phyloP scores from a whole-genome alignment of 1,284 basidiomycete species.

The Leccinum brunneo-olivaceum region DNA sequence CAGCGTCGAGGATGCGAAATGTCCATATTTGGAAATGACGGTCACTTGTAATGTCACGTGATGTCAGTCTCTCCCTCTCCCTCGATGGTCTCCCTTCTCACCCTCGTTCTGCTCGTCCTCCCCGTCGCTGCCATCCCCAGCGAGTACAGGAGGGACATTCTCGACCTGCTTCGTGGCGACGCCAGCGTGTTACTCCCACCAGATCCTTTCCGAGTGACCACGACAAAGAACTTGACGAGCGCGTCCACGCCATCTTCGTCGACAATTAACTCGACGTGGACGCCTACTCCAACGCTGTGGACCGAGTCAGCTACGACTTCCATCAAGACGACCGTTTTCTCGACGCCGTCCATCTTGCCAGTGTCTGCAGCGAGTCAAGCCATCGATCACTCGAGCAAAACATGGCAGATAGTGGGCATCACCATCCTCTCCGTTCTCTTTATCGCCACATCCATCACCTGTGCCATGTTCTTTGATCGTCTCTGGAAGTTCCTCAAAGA shows the following conservation, averaged over 20 bases:
- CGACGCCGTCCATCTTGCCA: slow-evolving; percentile 5
- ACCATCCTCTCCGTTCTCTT: slow-evolving; percentile 52
- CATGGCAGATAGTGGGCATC: slow-evolving; percentile 66
- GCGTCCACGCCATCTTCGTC: too few species aligned
- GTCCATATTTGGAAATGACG: too few species aligned
- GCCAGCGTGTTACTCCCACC: neutral
- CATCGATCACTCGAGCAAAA: slow-evolving; percentile 17
- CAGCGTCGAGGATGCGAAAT: too few species aligned
- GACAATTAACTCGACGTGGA: neutral
- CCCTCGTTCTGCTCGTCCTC: slow-evolving; percentile 1
- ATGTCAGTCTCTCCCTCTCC: too few species aligned
- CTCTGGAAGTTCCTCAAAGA: slow-evolving; percentile 55
- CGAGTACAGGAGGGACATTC: slow-evolving; percentile 8
- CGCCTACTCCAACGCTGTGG: neutral
- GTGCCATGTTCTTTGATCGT: slow-evolving; percentile 58
- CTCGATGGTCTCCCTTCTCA: too few species aligned
- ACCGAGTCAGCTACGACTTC: neutral
- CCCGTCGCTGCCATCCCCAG: neutral
- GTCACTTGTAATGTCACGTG: too few species aligned
- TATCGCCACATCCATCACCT: slow-evolving; percentile 46
- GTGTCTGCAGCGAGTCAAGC: slow-evolving; percentile 5
- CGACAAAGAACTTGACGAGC: too few species aligned
- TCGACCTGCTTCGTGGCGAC: slow-evolving; percentile 15
- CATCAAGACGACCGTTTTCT: slow-evolving; percentile 1
- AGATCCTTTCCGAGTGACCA: neutral